phyloP scores from a whole-genome alignment of 352 stramenopile species.

The Peronospora tabacina region DNA sequence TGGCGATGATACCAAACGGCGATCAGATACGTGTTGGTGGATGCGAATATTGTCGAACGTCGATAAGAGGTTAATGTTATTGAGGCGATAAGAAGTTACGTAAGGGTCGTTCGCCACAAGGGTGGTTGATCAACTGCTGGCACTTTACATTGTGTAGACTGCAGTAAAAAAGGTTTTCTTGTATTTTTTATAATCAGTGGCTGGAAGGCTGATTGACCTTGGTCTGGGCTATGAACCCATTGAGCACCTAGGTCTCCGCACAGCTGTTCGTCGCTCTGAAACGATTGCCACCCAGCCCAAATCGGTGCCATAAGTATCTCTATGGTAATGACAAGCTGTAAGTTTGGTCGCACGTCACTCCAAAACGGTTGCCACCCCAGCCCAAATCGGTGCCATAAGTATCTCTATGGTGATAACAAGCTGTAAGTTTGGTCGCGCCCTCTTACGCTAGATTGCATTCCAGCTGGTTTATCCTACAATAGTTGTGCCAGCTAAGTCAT shows the following conservation, averaged over 20 bases:
- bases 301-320: conserved; percentile 2
- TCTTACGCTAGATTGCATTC: conserved; percentile 9
- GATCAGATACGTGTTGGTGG: not conserved
- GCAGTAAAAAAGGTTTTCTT: not conserved
- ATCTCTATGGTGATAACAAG: not conserved
- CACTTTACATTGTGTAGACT: not conserved
- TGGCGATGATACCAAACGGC: not conserved
- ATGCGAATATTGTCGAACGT: too few relatives aligned
- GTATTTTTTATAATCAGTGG: not conserved
- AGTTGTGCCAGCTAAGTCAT: conserved; percentile 1
- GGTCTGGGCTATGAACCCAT: not conserved
- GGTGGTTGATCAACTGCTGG: not conserved
- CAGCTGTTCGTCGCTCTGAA: not conserved
- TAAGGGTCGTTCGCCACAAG: not conserved
- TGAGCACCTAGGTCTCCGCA: not conserved
- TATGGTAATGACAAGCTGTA: not conserved
- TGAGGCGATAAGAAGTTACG: too few relatives aligned
- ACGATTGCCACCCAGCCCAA: too few relatives aligned
- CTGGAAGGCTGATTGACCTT: too few relatives aligned
- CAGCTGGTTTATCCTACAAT: conserved; percentile 10
- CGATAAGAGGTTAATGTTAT: not conserved
- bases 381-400: conserved; percentile 5
- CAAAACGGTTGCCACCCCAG: too few relatives aligned
- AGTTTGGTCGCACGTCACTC: not conserved
- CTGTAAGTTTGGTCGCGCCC: not conserved